Conservation (phyloP, 2,329 filamentous ascomycete species). For the Pseudopithomyces chartarum region DNA sequence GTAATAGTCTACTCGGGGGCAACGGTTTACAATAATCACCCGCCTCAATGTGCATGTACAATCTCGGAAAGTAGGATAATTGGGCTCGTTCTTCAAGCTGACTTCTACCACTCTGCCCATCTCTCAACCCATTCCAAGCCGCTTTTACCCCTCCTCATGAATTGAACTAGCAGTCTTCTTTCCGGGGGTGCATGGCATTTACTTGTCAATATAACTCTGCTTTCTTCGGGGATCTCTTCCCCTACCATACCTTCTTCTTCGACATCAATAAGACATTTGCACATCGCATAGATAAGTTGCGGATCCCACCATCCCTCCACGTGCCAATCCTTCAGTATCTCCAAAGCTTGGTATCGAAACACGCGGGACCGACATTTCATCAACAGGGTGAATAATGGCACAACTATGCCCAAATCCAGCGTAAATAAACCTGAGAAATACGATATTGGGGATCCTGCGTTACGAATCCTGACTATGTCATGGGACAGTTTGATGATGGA, state of each 20-base stretch:
- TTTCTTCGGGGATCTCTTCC: constrained; percentile 11
- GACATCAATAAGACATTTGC: constrained; percentile 14
- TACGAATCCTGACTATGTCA: constrained; percentile 9
- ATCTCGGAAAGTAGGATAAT: no score
- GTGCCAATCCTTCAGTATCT: constrained; percentile 17
- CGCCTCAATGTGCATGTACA: no score
- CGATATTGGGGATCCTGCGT: not conserved
- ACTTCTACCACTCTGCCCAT: constrained; percentile 10
- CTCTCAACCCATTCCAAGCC: constrained; percentile 15
- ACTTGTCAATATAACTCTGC: constrained; percentile 14
- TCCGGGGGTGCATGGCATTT: constrained; percentile 14
- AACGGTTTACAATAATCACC: no score
- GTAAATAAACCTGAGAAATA: constrained; percentile 15
- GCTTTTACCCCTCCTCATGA: constrained; percentile 8
- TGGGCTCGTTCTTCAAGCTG: not conserved
- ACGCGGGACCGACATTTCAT: constrained; percentile 13
- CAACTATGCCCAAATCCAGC: constrained; percentile 16
- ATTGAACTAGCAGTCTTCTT: constrained; percentile 13
- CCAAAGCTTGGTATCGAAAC: constrained; percentile 12
- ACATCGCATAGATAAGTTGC: constrained; percentile 11
- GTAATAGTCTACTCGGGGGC: no score
- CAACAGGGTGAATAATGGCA: constrained; percentile 12
- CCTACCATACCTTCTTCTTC: constrained; percentile 15
- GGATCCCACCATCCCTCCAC: constrained; percentile 21
- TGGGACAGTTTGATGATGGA: constrained; percentile 12